Conservation (phyloP, 2,329 filamentous ascomycete species). For the Fusarium xyrophilum region DNA sequence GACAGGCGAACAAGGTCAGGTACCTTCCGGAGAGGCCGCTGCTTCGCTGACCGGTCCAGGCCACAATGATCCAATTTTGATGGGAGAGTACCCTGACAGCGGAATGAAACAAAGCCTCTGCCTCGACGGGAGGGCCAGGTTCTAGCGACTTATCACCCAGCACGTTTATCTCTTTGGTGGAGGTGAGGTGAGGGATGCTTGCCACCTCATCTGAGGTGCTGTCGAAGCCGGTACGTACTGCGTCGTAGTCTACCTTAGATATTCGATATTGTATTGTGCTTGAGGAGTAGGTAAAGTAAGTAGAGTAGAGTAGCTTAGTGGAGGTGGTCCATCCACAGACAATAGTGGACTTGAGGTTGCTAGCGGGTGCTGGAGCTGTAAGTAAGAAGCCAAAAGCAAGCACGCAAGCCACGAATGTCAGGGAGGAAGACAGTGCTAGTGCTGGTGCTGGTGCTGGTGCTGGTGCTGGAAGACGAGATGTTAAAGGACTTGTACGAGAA, state of each 20-base stretch:
- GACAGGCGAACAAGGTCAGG: slow-evolving; percentile 16
- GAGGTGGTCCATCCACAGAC: slow-evolving; percentile 9
- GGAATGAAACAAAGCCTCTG: slow-evolving; percentile 32
- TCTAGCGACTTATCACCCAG: slow-evolving; percentile 23
- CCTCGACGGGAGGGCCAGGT: neutral
- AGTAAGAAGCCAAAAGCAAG: neutral
- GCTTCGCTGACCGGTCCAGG: slow-evolving; percentile 32
- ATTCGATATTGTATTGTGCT: neutral
- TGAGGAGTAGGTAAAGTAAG: neutral
- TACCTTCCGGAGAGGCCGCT: slow-evolving; percentile 35
- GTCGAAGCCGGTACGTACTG: slow-evolving; percentile 14
- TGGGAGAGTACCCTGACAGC: slow-evolving; percentile 25
- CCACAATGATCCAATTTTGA: slow-evolving; percentile 32
- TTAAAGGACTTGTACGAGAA: neutral
- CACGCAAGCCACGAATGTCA: slow-evolving; percentile 18
- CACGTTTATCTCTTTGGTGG: slow-evolving; percentile 29
- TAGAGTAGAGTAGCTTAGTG: neutral
- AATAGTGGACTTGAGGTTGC: slow-evolving; percentile 18
- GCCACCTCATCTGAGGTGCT: slow-evolving; percentile 4
- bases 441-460: neutral
- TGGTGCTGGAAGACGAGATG: neutral
- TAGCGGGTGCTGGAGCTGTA: slow-evolving; percentile 8
- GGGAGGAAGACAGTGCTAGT: neutral
- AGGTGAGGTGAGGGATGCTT: slow-evolving; percentile 17
- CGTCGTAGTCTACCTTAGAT: neutral